Conservation (phyloP, 169 alveolate species). For the Eimeria maxima region DNA sequence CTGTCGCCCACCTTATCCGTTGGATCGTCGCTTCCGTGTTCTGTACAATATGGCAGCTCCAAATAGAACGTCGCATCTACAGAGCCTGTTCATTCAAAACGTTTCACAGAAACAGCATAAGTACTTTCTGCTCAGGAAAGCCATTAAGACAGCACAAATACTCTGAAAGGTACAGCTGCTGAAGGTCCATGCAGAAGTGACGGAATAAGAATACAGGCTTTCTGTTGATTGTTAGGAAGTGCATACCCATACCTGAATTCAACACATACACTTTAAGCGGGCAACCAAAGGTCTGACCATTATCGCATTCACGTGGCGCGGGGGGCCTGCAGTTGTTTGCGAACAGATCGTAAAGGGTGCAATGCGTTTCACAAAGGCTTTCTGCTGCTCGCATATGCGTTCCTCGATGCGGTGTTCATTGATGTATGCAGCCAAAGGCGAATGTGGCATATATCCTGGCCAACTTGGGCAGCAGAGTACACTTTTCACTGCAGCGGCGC, state of each 20-base stretch:
- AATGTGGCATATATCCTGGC: not conserved
- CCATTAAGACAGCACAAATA: not conserved
- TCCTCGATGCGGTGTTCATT: not conserved
- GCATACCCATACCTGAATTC: constrained; percentile 58
- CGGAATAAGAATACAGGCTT: not conserved
- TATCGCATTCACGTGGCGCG: constrained; percentile 76
- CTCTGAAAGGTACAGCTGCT: not conserved
- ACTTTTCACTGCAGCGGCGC: not conserved
- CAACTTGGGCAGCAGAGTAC: not conserved
- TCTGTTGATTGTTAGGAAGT: not conserved
- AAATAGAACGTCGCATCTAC: constrained; percentile 64
- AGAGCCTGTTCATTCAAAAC: constrained; percentile 14
- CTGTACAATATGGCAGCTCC: constrained; percentile 79
- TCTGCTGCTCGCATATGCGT: not conserved
- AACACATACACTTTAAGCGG: constrained; percentile 74
- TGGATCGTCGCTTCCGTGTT: constrained; percentile 76
- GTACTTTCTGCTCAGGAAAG: not conserved
- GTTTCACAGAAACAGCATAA: not conserved
- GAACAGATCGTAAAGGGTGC: not conserved
- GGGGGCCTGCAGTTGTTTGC: constrained; percentile 70
- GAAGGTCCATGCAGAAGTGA: not conserved
- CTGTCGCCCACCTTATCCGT: constrained; percentile 51
- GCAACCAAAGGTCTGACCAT: constrained; percentile 69
- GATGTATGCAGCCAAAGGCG: not conserved
- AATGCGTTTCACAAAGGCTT: not conserved